phyloP scores from a whole-genome alignment of 2,329 filamentous ascomycete species.

The Monilinia vaccinii-corymbosi region DNA sequence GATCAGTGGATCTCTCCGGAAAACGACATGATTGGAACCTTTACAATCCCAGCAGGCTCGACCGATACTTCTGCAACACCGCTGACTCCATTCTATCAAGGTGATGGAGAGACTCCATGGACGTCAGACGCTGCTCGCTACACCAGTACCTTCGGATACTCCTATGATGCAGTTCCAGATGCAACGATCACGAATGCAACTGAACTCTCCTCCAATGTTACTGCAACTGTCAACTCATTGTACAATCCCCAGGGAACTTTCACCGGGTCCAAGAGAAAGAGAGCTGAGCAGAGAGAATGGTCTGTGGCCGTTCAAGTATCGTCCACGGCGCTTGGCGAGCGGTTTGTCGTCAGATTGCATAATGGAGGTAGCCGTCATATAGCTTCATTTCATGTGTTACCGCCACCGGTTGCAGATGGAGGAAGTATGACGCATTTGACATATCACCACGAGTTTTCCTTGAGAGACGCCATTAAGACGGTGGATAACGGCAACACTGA shows the following conservation, averaged over 20 bases:
- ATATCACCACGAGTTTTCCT: constrained; percentile 20
- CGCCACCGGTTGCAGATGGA: background rate
- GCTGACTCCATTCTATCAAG: constrained; percentile 20
- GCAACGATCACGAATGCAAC: constrained; percentile 40
- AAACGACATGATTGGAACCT: constrained; percentile 29
- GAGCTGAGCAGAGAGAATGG: constrained; percentile 17
- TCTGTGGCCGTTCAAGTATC: background rate
- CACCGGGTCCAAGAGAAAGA: background rate
- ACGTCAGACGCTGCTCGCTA: constrained; percentile 15
- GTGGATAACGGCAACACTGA: constrained; percentile 12
- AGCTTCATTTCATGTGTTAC: background rate
- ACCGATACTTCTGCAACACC: constrained; percentile 25
- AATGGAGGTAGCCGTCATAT: background rate
- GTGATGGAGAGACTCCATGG: constrained; percentile 24
- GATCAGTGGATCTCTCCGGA: constrained; percentile 26
- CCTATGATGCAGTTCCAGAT: constrained; percentile 29
- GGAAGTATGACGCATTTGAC: constrained; percentile 11
- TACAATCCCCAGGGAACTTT: constrained; percentile 27
- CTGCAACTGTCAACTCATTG: constrained; percentile 49
- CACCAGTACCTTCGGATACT: constrained; percentile 21
- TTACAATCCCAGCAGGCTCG: constrained; percentile 19
- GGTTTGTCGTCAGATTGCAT: background rate
- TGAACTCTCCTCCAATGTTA: constrained; percentile 50
- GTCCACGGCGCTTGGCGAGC: background rate
- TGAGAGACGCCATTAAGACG: constrained; percentile 10